phyloP scores from a whole-genome alignment of 176 grass and related monocot species.

The Triticum turgidum region DNA sequence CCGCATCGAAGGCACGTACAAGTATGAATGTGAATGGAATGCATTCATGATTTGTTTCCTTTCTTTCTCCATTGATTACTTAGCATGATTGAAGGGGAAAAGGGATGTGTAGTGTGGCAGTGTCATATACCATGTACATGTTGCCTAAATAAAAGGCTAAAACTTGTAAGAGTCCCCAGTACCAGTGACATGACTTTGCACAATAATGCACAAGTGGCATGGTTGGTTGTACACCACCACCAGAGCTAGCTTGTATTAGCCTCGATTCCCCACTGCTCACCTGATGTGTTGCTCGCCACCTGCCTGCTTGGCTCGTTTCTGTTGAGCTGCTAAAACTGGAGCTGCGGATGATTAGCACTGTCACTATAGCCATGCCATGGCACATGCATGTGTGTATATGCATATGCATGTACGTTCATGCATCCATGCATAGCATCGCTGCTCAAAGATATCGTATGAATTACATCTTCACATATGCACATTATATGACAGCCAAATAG shows the following conservation, averaged over 20 bases:
- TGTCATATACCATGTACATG: conserved; percentile 30
- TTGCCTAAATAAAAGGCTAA: conserved; percentile 12
- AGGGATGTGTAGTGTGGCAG: background rate
- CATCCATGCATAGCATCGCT: background rate
- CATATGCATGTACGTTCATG: background rate
- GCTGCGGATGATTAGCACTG: background rate
- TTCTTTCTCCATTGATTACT: conserved; percentile 19
- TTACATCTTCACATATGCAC: background rate
- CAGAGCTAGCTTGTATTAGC: background rate
- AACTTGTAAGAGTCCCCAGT: background rate
- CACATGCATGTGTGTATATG: background rate
- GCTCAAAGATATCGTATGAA: background rate
- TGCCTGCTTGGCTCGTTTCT: conserved; percentile 21
- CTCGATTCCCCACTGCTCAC: conserved; percentile 22
- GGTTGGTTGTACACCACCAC: conserved; percentile 31
- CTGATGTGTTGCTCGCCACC: conserved; percentile 37
- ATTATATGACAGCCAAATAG: background rate
- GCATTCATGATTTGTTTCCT: conserved; percentile 2
- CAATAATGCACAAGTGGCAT: conserved; percentile 34
- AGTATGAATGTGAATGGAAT: background rate
- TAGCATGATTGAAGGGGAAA: conserved; percentile 15
- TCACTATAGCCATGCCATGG: conserved; percentile 2
- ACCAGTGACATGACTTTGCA: conserved; percentile 29
- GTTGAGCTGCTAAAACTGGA: background rate
- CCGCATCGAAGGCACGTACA: background rate